phyloP scores from a whole-genome alignment of 2,329 filamentous ascomycete genomes.

The Camptophora hylomeconis region DNA sequence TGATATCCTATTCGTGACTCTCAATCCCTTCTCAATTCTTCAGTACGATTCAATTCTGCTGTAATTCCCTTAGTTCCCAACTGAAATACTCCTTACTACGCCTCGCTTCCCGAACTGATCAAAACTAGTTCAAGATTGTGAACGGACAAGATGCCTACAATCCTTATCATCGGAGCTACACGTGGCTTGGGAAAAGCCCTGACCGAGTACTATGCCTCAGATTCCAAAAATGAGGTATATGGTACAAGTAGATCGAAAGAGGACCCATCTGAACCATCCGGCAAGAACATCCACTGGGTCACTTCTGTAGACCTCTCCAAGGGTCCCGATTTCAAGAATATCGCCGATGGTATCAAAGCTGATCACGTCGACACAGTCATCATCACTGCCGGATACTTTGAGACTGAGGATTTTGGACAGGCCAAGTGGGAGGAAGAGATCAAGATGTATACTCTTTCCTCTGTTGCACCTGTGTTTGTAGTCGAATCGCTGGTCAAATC shows the following conservation, averaged over 20 bases:
- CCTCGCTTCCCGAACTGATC: too few species aligned
- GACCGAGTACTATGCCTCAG: conserved; percentile 45
- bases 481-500: conserved; percentile 48
- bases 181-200: conserved; percentile 54
- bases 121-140: too few species aligned
- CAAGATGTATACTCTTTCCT: conserved; percentile 56
- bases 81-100: too few species aligned
- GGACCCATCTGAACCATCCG: conserved; percentile 28
- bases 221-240: conserved; percentile 43
- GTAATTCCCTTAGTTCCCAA: too few species aligned
- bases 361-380: conserved; percentile 37
- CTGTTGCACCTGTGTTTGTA: conserved; percentile 54
- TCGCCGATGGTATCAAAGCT: conserved; percentile 35
- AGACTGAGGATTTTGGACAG: conserved; percentile 49
- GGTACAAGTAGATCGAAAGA: conserved; percentile 43
- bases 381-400: conserved; percentile 58
- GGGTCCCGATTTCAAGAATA: conserved; percentile 28
- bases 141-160: conserved; percentile 5
- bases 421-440: conserved; percentile 55
- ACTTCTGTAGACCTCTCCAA: conserved; percentile 43
- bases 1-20: too few species aligned
- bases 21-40: too few species aligned
- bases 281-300: conserved; percentile 43
- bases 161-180: conserved; percentile 56
- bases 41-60: too few species aligned